Conservation (phyloP, 2,329 filamentous ascomycete species). For the Thermomyces lanuginosus region DNA sequence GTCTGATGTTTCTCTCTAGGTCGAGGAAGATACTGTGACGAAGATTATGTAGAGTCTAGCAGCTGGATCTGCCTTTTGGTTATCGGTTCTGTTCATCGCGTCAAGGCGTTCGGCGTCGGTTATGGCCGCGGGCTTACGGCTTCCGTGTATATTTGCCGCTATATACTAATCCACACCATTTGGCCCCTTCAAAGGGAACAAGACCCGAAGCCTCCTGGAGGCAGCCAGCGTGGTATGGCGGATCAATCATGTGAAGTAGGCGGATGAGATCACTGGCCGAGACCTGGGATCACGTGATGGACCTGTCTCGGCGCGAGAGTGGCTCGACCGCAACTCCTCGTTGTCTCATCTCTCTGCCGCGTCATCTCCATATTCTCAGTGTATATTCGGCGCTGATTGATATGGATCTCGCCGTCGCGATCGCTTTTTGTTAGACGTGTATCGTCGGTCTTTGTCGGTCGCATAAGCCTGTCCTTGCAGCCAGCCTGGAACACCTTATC, state of each 20-base stretch:
- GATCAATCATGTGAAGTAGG: constrained; percentile 24
- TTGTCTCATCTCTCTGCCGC: constrained; percentile 6
- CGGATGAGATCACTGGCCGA: constrained; percentile 26
- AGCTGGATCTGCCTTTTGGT: constrained; percentile 11
- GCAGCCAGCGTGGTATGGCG: too few species aligned
- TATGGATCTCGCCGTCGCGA: constrained; percentile 10
- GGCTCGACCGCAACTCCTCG: constrained; percentile 14
- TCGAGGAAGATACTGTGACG: constrained; percentile 69
- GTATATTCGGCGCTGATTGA: constrained; percentile 1
- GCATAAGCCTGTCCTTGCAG: constrained; percentile 28
- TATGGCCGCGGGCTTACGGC: constrained; percentile 9
- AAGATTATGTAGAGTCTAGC: constrained; percentile 58
- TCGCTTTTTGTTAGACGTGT: constrained; percentile 25
- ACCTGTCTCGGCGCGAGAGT: constrained; percentile 8
- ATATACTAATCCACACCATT: constrained; percentile 5
- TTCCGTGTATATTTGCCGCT: too few species aligned
- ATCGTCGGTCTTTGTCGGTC: constrained; percentile 27
- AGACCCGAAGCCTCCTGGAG: too few species aligned
- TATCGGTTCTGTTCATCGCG: too few species aligned
- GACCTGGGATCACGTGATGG: constrained; percentile 21
- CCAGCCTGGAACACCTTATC: constrained; percentile 29
- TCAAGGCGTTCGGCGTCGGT: too few species aligned
- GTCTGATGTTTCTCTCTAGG: constrained; percentile 40
- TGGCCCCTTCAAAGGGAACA: constrained; percentile 3
- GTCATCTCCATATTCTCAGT: constrained; percentile 6